Conservation (phyloP, 73 alveolate genomes). For the Paramecium octaurelia region DNA sequence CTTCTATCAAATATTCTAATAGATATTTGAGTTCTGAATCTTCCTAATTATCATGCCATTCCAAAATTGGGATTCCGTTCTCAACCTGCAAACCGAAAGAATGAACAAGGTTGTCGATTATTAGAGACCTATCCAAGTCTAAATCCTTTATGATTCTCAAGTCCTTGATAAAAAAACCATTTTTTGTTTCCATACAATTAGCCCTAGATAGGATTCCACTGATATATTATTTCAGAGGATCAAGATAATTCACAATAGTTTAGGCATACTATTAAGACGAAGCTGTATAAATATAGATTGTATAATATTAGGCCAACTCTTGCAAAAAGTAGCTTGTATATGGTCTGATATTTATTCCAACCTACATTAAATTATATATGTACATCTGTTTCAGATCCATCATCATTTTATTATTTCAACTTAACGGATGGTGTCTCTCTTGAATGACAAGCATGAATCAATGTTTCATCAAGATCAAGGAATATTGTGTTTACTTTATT, state of each 20-base stretch:
- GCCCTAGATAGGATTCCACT: slow-evolving; percentile 73
- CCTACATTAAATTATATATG: slow-evolving; percentile 21
- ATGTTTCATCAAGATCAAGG: slow-evolving; percentile 84
- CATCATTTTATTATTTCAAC: neutral
- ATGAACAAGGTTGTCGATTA: slow-evolving; percentile 73
- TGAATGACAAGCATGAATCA: slow-evolving; percentile 68
- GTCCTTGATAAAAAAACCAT: slow-evolving; percentile 80
- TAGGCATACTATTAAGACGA: slow-evolving; percentile 77
- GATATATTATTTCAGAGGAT: slow-evolving; percentile 68
- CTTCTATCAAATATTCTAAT: slow-evolving; percentile 57
- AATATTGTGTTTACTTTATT: slow-evolving; percentile 67
- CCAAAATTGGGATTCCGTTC: slow-evolving; percentile 74
- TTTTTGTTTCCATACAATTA: slow-evolving; percentile 75
- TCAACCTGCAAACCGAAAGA: slow-evolving; percentile 69
- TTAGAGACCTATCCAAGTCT: slow-evolving; percentile 55
- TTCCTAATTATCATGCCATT: slow-evolving; percentile 69
- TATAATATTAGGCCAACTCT: slow-evolving; percentile 70
- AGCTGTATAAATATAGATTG: slow-evolving; percentile 82
- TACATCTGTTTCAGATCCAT: neutral
- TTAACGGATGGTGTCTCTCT: slow-evolving; percentile 43
- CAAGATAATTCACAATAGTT: slow-evolving; percentile 74
- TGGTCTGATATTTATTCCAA: slow-evolving; percentile 82
- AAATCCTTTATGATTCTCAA: slow-evolving; percentile 64
- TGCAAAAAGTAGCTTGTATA: slow-evolving; percentile 70
- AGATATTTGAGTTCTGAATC: slow-evolving; percentile 71